A percentile compares a stretch with the other conserved stretches of the same genome.
These are phyloP conservation scores for Ramularia collo-cygni DNA, from an alignment of 2,329 filamentous ascomycete species.

Conservation along the genomic window DNA sequence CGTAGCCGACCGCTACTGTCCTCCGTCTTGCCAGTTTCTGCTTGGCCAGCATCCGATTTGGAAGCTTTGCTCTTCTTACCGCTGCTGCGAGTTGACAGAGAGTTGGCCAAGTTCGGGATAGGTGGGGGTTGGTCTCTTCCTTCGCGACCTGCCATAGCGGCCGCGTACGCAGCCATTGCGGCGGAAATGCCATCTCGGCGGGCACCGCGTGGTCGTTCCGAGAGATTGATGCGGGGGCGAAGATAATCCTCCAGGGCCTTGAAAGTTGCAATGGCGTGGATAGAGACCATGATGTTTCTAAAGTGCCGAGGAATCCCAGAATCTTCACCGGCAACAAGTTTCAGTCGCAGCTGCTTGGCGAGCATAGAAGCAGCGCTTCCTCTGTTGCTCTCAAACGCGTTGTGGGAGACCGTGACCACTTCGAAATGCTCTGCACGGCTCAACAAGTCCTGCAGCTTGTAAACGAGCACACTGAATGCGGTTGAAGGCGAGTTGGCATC, in stretches of 20 bases:
- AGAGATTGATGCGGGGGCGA: slow-evolving; percentile 75
- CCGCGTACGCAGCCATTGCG: slow-evolving; percentile 70
- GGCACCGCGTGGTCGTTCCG: slow-evolving; percentile 59
- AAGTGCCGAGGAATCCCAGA: slow-evolving; percentile 84
- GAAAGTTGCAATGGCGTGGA: slow-evolving; percentile 96
- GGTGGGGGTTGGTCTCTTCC: slow-evolving; percentile 27
- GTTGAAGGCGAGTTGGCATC: slow-evolving; percentile 66
- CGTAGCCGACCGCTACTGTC: slow-evolving; percentile 21
- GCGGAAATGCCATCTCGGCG: slow-evolving; percentile 56
- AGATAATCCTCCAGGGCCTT: slow-evolving; percentile 95
- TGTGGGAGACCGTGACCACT: slow-evolving; percentile 90
- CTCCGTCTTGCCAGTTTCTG: slow-evolving; percentile 16
- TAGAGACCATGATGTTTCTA: slow-evolving; percentile 94
- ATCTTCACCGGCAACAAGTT: slow-evolving; percentile 80
- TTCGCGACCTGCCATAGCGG: slow-evolving; percentile 56
- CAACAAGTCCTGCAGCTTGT: slow-evolving; percentile 90
- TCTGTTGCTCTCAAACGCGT: slow-evolving; percentile 80
- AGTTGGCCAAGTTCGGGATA: slow-evolving; percentile 26
- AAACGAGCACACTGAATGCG: slow-evolving; percentile 81
- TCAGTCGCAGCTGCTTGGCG: slow-evolving; percentile 87
- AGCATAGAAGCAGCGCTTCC: slow-evolving; percentile 93
- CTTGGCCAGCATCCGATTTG: slow-evolving; percentile 19
- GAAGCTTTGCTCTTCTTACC: slow-evolving; percentile 21
- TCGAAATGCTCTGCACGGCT: slow-evolving; percentile 98
- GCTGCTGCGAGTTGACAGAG: slow-evolving; percentile 22